phyloP scores from a whole-genome alignment of 129 eudicot genomes.

The Flaveria ramosissima region DNA sequence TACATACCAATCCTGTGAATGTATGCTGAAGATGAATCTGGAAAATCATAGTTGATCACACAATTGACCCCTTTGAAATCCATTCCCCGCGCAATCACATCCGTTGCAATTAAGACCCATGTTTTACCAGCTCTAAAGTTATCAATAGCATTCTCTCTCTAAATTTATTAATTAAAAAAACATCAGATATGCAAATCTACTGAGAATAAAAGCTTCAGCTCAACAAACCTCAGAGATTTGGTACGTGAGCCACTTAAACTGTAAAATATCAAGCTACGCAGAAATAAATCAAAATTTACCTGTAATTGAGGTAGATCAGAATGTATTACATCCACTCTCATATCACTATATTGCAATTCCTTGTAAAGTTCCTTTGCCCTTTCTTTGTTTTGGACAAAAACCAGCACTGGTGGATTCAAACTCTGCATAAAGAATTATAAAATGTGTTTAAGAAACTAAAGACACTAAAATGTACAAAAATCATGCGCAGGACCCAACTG shows the following conservation, averaged over 20 bases:
- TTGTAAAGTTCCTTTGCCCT: conserved; percentile 77
- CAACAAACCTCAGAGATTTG: neutral
- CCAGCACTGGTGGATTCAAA: conserved; percentile 83
- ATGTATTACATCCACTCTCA: conserved; percentile 84
- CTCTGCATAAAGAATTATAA: conserved; percentile 51
- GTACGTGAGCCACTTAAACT: neutral
- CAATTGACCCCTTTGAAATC: conserved; percentile 98
- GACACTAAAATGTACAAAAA: neutral
- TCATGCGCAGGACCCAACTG: neutral
- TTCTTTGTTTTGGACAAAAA: conserved; percentile 92
- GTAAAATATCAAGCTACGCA: neutral
- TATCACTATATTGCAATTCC: conserved; percentile 64
- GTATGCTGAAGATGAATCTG: conserved; percentile 89
- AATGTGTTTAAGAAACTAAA: conserved; percentile 14
- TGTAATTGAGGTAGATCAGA: conserved; percentile 72
- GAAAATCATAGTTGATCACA: conserved; percentile 95
- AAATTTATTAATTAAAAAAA: conserved; percentile 11
- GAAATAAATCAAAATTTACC: conserved; percentile 45
- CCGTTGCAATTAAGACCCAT: conserved; percentile 97
- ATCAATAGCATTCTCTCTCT: conserved; percentile 88
- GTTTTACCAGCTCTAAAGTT: conserved; percentile 95
- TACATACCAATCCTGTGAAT: conserved; percentile 86
- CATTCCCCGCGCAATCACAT: conserved; percentile 95
- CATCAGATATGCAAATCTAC: conserved; percentile 1
- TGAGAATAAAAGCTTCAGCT: neutral